Evolutionary conservation across 495 filamentous ascomycete species (phyloP), one percentile per base, ranked within the genome.

Genomic region (Lasiosphaeris hirsuta): DNA sequence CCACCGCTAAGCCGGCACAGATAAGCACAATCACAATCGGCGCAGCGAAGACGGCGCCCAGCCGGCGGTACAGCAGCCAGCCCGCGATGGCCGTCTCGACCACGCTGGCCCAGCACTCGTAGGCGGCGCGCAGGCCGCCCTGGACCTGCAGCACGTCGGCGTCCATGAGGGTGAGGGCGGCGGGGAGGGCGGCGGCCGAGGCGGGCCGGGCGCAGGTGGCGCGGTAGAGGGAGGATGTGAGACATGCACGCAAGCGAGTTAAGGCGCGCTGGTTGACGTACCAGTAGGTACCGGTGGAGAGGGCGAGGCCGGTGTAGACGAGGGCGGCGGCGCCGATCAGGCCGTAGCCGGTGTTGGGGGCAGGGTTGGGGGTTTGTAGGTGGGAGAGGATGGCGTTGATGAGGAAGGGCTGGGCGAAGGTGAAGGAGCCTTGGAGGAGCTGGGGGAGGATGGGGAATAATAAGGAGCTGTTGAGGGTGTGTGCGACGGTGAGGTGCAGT

Each of bases 161-260:
- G 39, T 77, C 81, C 84, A 88, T 87, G 3, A 84, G 75, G 57
- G 83, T 86, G 11, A 87, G 47, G 0, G 84, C 78, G 11, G 61
- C 72, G 14, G 81, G 68, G n/a, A 75, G 68, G 45, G 81, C 78
- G 0, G 72, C 71, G 33, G 69, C 71, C 15, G 63, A 65, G 2
- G 80, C 61, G 30, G 62, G 76, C 2, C 83, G 58, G 33, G 73
- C 63, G 10, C 75, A 75, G 4, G 84, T 79, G 60, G 78, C 80
- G 30, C 71, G 72, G 62, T 81, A 87, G 13, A 88, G 72, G 63
- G 82, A 73, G 3, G 76, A 73, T 4, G 85, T 72, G 1, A 89
- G 65, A 1, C 75, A 76, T 4, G 81, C 84, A 17, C 85, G 71
- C 2, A 79, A 68, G 77, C 84, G 83, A 10, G 75, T 81, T 23